A percentile compares a stretch with the other conserved stretches of the same genome.
These are phyloP conservation scores for Cutaneotrichosporon sp. DNA, from an alignment of 1,284 basidiomycete genomes.

Conservation along the genomic window DNA sequence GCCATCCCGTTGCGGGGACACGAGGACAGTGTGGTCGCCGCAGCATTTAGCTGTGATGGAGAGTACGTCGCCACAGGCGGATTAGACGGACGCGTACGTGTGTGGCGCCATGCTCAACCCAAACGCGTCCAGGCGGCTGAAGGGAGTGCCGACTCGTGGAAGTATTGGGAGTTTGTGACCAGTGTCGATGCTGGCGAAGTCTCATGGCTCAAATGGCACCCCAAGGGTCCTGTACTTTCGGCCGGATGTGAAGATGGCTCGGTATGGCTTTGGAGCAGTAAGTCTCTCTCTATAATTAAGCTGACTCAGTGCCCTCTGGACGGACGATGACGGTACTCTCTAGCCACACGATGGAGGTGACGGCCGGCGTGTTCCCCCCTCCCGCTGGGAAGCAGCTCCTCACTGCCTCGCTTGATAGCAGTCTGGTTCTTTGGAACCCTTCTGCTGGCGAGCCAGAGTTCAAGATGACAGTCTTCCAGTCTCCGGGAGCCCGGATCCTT, in stretches of 20 bases:
- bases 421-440: slow-evolving; percentile 89
- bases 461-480: slow-evolving; percentile 51
- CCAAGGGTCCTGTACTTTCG: slow-evolving; percentile 82
- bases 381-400: slow-evolving; percentile 75
- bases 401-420: slow-evolving; percentile 79
- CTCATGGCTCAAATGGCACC: slow-evolving; percentile 95
- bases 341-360: slow-evolving; percentile 80
- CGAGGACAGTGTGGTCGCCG: slow-evolving; percentile 81
- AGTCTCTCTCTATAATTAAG: slow-evolving; percentile 6
- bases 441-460: slow-evolving; percentile 66
- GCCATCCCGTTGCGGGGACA: slow-evolving; percentile 86
- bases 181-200: slow-evolving; percentile 93
- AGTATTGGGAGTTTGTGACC: slow-evolving; percentile 88
- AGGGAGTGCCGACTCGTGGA: slow-evolving; percentile 55
- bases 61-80: slow-evolving; percentile 91
- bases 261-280: slow-evolving; percentile 96
- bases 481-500: slow-evolving; percentile 61
- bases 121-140: slow-evolving; percentile 11
- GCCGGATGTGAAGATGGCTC: slow-evolving; percentile 92
- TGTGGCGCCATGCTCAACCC: slow-evolving; percentile 73
- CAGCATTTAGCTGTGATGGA: slow-evolving; percentile 81
- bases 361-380: slow-evolving; percentile 80
- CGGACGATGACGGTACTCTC: slow-evolving; percentile 94
- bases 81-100: slow-evolving; percentile 90
- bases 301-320: slow-evolving; percentile 75